Base-by-base conservation (phyloP, 768 basidiomycete species). In the Hericium coralloides region DNA sequence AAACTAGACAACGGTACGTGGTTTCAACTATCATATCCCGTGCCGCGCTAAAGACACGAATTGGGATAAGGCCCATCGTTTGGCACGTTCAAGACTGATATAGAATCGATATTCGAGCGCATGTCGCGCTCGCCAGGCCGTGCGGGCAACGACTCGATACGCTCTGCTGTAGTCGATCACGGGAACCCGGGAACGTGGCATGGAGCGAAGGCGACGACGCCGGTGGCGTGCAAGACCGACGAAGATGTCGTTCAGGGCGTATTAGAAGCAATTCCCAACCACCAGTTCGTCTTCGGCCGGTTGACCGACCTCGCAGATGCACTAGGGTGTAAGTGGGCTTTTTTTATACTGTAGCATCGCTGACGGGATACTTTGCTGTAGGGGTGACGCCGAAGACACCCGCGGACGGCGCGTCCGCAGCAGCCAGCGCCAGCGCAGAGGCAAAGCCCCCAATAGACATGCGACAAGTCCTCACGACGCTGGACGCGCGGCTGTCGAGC, bases 31-130 rank as follows among this genome's bases (percentile, higher is more conserved):
- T 22, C 23, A 8, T 6, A 43, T 15, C 12, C 20, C 3, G 15
- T 26, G 10, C 10, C 31, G 31, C 31, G 31, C 31, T 31, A 31
- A 31, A 31, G 31, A 31, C 31, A 31, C 10, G 31, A 9, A 31
- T 31, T 25, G n/a, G 45, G 15, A 9, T 38, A 2, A 81, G 80
- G 85, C 0, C 77, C 79, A 0, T 87, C 85, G 1, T 98, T 88
- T 67, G 95, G 95, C 4, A 88, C 92, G 68, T 92, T 89, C 68
- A 86, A 84, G 68, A 80, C 81, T 1, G 92, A 95, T 65, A 79
- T 79, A 58, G 94, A 98, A 72, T 83, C 85, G 3, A 88, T 98
- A 37, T 93, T 97, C 64, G 93, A 94, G 68, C 78, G 91, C 26
- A 84, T 95, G 76, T 73, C 75, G 53, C 75, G 92, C 57, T 73